These are phyloP conservation scores for Geranomyces michiganensis DNA, from an alignment of 192 early-diverging fungal genomes.

Conservation along the genomic window DNA sequence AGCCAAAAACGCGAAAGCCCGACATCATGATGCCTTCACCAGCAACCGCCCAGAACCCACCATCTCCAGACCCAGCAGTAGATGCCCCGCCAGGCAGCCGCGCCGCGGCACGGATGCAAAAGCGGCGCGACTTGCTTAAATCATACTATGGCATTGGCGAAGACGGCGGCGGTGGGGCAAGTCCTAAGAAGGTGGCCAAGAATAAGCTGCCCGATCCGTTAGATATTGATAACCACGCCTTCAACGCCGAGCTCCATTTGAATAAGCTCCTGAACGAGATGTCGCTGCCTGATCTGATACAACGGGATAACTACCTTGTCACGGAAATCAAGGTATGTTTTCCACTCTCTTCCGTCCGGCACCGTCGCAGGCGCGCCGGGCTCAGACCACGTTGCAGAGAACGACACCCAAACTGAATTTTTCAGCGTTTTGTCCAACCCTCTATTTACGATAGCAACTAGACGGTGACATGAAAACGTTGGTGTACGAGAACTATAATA, in stretches of 20 bases:
- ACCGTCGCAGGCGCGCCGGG: background rate
- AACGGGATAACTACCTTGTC: slow-evolving; percentile 75
- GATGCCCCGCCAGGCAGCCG: slow-evolving; percentile 10
- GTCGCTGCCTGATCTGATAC: slow-evolving; percentile 68
- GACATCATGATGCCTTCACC: background rate
- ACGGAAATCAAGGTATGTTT: slow-evolving; percentile 10
- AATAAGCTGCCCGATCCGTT: slow-evolving; percentile 49
- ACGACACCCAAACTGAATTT: no score
- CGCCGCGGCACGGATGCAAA: slow-evolving; percentile 22
- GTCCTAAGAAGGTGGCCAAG: slow-evolving; percentile 13
- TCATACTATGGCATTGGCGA: slow-evolving; percentile 46
- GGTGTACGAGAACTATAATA: slow-evolving; percentile 98
- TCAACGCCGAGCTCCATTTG: slow-evolving; percentile 79
- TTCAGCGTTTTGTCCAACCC: slow-evolving; percentile 16
- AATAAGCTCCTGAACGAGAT: slow-evolving; percentile 73
- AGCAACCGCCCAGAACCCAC: background rate
- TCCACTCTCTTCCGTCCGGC: no score
- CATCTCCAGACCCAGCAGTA: background rate
- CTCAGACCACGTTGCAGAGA: slow-evolving; percentile 20
- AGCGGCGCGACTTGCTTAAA: slow-evolving; percentile 42
- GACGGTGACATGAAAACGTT: slow-evolving; percentile 97
- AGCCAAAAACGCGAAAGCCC: no score
- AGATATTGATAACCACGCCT: slow-evolving; percentile 43
- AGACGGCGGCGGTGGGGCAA: background rate
- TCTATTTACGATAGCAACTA: slow-evolving; percentile 76